Base-by-base conservation (phyloP, 2,329 filamentous ascomycete genomes). In the Exophiala calicioides region DNA sequence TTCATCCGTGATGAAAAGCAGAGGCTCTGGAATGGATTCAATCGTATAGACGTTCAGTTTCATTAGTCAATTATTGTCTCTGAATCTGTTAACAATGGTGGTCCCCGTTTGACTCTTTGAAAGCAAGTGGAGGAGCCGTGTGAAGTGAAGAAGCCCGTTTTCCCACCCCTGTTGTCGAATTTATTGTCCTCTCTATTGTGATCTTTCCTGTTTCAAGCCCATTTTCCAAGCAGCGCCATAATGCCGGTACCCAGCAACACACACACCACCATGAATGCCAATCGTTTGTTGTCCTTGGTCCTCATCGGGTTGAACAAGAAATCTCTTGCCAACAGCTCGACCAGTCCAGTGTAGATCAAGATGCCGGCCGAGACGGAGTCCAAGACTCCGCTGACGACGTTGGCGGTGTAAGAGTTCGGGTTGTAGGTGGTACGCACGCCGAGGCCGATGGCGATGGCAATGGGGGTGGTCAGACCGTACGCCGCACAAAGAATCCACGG, bases 401-500 rank as follows among this genome's bases (percentile, higher is more conserved):
- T 68, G 3, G 73, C 69, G 1, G 64, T 71, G 43, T 64, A 69
- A 0, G 66, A 69, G 1, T 62, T 68, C 1, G 67, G 60, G 49
- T 73, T 63, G 44, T 70, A 75, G 1, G 70, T 70, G 2, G 64
- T 68, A 3, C 68, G 66, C 23, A 77, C 41, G 3, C 74, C 75
- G 1, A 80, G 57, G 0, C 76, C 77, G 36, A 72, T 67, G 5
- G 73, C 73, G 24, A 77, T 74, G 3, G 73, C 62, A 40, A 79
- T 67, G 0, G 77, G 77, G 0, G 77, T 80, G 0, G 76, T 76
- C 7, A 79, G 53, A 0, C 74, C 75, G 51, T 78, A 80, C 0
- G 66, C 69, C 0, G 65, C 21, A 50, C 75, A 77, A 1, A 79
- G 61, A 0, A 66, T 38, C 72, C 74, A 80, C 1, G 76, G 76